These are phyloP conservation scores for Gyrodon lividus DNA, from an alignment of 768 basidiomycete species.

Conservation along the genomic window DNA sequence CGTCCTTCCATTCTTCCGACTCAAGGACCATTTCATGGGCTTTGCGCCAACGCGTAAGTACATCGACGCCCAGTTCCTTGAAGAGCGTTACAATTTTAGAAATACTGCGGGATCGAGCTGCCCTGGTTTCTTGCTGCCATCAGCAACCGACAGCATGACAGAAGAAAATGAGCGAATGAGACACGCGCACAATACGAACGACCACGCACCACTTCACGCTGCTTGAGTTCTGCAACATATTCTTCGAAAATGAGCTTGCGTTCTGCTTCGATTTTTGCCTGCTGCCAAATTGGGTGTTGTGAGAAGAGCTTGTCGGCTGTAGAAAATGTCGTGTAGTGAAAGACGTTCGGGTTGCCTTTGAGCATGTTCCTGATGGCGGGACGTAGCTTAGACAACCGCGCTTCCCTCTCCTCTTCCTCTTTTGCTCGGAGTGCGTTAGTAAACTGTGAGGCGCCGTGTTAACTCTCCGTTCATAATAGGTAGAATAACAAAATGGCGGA, in stretches of 20 bases:
- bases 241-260: constrained; percentile 88
- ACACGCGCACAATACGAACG: background rate
- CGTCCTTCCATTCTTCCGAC: constrained; percentile 76
- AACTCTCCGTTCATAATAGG: constrained; percentile 1
- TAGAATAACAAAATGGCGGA: background rate
- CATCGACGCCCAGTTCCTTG: constrained; percentile 85
- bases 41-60: constrained; percentile 89
- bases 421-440: constrained; percentile 72
- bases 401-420: constrained; percentile 84
- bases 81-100: constrained; percentile 82
- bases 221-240: constrained; percentile 81
- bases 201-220: constrained; percentile 79
- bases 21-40: constrained; percentile 76
- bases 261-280: constrained; percentile 82
- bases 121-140: constrained; percentile 72
- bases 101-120: constrained; percentile 74
- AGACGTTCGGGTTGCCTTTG: constrained; percentile 82
- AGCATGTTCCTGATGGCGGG: constrained; percentile 87
- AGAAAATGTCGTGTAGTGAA: constrained; percentile 87
- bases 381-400: constrained; percentile 79
- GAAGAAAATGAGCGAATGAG: constrained; percentile 3
- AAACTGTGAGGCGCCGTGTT: constrained; percentile 45
- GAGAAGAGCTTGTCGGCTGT: constrained; percentile 87
- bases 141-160: constrained; percentile 1
- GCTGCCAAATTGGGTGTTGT: constrained; percentile 89